A percentile compares a stretch with the other conserved stretches of the same genome.
phyloP scores from a whole-genome alignment of 495 filamentous ascomycete genomes.

The Podospora appendiculata region DNA sequence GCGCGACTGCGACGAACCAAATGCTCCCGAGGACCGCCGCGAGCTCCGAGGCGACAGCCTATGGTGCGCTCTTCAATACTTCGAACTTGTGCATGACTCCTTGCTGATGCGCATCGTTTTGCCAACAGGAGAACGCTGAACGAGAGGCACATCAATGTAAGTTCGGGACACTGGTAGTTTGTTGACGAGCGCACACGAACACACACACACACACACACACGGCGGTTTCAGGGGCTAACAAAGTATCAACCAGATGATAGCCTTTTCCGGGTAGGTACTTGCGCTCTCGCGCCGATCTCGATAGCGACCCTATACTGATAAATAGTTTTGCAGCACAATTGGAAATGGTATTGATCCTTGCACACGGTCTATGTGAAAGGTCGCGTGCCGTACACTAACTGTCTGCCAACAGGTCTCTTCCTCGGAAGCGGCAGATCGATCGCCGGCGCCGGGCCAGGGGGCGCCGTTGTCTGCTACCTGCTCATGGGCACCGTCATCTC shows the following conservation, averaged over 20 bases:
- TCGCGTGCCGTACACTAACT: too few relatives aligned
- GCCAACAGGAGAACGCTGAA: conserved; percentile 23
- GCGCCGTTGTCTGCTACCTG: conserved; percentile 30
- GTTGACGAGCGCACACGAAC: background rate
- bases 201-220: background rate
- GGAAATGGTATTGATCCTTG: conserved; percentile 22
- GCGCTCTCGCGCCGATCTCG: background rate
- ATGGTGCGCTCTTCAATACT: conserved; percentile 14
- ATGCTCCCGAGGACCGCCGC: conserved; percentile 13
- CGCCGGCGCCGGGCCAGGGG: conserved; percentile 28
- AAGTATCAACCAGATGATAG: conserved; percentile 20
- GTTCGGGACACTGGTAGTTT: background rate
- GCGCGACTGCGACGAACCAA: conserved; percentile 20
- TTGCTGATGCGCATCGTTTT: too few relatives aligned
- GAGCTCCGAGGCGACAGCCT: conserved; percentile 24
- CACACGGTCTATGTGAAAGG: too few relatives aligned
- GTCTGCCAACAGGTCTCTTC: conserved; percentile 21
- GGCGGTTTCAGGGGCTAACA: too few relatives aligned
- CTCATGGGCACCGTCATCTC: conserved; percentile 42
- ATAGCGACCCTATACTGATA: background rate
- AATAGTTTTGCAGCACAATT: conserved; percentile 15
- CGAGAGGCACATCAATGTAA: conserved; percentile 31
- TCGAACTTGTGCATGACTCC: too few relatives aligned
- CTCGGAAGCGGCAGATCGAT: conserved; percentile 28
- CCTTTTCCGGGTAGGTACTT: conserved; percentile 28